phyloP scores from a whole-genome alignment of 208 protist genomes.

The Acanthamoeba sp. region DNA sequence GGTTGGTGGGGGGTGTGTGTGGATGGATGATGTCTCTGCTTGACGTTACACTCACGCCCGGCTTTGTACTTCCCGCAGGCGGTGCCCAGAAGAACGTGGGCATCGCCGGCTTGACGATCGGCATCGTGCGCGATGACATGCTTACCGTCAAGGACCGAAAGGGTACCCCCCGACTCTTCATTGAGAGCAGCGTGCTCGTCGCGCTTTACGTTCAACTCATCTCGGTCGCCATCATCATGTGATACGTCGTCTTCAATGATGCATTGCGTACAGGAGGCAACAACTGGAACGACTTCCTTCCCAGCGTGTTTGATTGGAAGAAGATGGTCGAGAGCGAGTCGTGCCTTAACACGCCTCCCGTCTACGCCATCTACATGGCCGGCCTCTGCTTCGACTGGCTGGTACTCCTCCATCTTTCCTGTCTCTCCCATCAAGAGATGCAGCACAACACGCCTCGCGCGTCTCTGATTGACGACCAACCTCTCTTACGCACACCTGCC shows the following conservation, averaged over 20 bases:
- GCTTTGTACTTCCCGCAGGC: conserved; percentile 21
- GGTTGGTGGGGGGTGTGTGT: no score
- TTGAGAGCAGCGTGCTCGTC: neutral
- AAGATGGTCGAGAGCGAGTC: conserved; percentile 10
- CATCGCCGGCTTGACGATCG: conserved; percentile 88
- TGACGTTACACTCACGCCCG: neutral
- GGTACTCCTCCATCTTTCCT: neutral
- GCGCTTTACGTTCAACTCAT: neutral
- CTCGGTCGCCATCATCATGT: no score
- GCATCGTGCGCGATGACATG: conserved; percentile 81
- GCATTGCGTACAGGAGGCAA: neutral
- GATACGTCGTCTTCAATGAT: no score
- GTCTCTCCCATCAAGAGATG: neutral
- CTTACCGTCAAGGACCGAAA: conserved; percentile 47
- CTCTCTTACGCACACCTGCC: neutral
- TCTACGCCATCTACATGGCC: conserved; percentile 89
- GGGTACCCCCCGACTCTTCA: neutral
- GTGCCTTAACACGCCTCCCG: conserved; percentile 45
- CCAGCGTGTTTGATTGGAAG: conserved; percentile 39
- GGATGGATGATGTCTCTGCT: conserved; percentile 34
- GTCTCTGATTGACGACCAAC: neutral
- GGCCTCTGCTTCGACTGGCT: conserved; percentile 90
- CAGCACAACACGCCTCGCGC: neutral
- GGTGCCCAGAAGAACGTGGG: conserved; percentile 94
- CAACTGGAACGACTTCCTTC: conserved; percentile 8